Percentiles rank a stretch among this genome's conserved stretches.
phyloP scores from a whole-genome alignment of 345 rosid genomes.

The Eutrema heterophyllum region DNA sequence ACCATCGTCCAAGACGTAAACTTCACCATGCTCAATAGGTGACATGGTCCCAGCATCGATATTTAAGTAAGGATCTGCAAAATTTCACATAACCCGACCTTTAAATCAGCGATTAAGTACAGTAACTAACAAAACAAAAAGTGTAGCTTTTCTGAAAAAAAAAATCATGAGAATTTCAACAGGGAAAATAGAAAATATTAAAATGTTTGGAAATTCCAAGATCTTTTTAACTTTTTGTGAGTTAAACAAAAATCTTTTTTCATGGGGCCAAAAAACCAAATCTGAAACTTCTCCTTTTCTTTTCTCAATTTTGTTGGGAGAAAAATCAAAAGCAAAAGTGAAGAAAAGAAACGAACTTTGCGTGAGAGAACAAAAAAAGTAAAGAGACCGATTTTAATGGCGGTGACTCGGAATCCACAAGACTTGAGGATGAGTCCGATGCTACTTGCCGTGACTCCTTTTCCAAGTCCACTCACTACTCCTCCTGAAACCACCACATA shows the following conservation, averaged over 20 bases:
- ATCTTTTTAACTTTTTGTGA: background rate
- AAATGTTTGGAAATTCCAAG: conserved; percentile 11
- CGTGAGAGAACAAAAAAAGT: background rate
- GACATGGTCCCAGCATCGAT: conserved; percentile 97
- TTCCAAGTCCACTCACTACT: conserved; percentile 62
- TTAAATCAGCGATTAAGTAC: background rate
- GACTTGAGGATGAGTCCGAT: conserved; percentile 46
- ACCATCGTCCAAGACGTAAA: conserved; percentile 82
- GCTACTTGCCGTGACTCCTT: conserved; percentile 64
- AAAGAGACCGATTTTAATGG: conserved; percentile 32
- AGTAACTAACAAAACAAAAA: background rate
- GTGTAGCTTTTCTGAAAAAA: conserved; percentile 1
- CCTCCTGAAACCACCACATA: conserved; percentile 58
- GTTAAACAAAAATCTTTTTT: background rate
- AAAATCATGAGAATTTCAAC: background rate
- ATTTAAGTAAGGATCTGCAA: conserved; percentile 81
- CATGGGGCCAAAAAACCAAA: conserved; percentile 23
- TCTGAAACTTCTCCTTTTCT: conserved; percentile 17
- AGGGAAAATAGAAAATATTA: background rate
- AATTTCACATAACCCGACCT: background rate
- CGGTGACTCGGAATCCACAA: conserved; percentile 34
- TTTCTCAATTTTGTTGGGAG: conserved; percentile 12
- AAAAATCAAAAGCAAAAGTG: conserved; percentile 6
- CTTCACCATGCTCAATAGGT: conserved; percentile 90
- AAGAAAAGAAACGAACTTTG: conserved; percentile 11